phyloP scores from a whole-genome alignment of 768 basidiomycete genomes.

The Lentinula sp. region DNA sequence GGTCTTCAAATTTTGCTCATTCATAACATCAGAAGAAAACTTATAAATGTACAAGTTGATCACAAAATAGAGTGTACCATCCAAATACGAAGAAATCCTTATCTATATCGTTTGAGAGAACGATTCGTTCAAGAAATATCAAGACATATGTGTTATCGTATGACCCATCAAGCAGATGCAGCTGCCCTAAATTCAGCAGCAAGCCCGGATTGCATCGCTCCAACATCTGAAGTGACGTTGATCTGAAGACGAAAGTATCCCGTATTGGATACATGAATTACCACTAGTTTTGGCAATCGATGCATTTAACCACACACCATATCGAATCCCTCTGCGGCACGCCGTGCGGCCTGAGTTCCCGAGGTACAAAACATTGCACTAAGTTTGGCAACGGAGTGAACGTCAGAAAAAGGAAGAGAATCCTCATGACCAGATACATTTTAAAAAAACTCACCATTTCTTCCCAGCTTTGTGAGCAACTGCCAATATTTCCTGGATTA shows the following conservation, averaged over 20 bases:
- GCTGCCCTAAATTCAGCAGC: neutral
- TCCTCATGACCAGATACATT: neutral
- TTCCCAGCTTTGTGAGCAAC: slow-evolving; percentile 48
- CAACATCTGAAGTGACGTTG: slow-evolving; percentile 29
- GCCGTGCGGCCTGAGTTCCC: slow-evolving; percentile 35
- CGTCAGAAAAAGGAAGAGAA: neutral
- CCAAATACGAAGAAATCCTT: too few species aligned
- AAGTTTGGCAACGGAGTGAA: neutral
- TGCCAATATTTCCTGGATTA: slow-evolving; percentile 48
- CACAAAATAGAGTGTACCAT: too few species aligned
- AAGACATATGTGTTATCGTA: neutral
- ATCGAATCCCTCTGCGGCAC: slow-evolving; percentile 47
- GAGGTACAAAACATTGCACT: slow-evolving; percentile 46
- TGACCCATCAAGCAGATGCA: neutral
- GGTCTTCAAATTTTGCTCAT: neutral
- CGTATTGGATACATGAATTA: neutral
- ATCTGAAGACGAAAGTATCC: slow-evolving; percentile 21
- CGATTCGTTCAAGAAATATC: too few species aligned
- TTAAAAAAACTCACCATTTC: slow-evolving; percentile 45
- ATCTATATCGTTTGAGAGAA: too few species aligned
- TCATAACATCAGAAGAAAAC: too few species aligned
- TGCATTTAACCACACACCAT: slow-evolving; percentile 25
- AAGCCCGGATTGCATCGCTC: slow-evolving; percentile 23
- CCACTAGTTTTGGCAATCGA: too few species aligned
- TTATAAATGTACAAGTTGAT: too few species aligned